Percentiles rank a stretch among this genome's conserved stretches.
Evolutionary conservation across 1,284 basidiomycete genomes (phyloP).

Genomic region (Tylopilus sp.): DNA sequence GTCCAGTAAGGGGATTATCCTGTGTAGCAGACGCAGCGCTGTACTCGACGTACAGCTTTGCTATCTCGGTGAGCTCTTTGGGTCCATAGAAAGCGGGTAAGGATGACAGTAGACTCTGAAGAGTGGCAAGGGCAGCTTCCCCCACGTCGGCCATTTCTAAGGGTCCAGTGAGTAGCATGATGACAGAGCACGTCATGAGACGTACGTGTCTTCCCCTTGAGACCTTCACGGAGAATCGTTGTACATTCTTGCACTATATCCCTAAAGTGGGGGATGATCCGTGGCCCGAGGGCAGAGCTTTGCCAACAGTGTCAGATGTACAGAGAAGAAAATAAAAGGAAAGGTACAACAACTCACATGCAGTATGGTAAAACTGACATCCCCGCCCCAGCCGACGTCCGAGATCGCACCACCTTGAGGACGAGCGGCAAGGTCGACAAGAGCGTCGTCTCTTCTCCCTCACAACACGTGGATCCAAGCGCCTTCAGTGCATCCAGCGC

Average conservation of each 20-base stretch:
- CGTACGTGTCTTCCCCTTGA: constrained; percentile 37
- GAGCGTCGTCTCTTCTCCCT: constrained; percentile 68
- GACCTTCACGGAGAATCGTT: constrained; percentile 45
- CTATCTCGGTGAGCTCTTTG: constrained; percentile 57
- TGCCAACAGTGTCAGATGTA: constrained; percentile 11
- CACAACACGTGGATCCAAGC: constrained; percentile 55
- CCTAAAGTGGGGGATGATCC: constrained; percentile 81
- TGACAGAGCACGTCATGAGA: neutral
- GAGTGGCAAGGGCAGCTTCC: constrained; percentile 46
- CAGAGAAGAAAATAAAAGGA: neutral
- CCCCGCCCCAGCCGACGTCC: constrained; percentile 41
- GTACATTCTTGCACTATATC: constrained; percentile 65
- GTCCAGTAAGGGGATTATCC: constrained; percentile 34
- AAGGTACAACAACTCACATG: constrained; percentile 43
- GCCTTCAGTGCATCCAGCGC: constrained; percentile 61
- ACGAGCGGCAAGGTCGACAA: constrained; percentile 58
- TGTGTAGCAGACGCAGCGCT: constrained; percentile 29
- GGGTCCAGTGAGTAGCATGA: neutral
- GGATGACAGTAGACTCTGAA: constrained; percentile 55
- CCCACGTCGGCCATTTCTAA: constrained; percentile 26
- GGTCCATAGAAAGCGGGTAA: constrained; percentile 73
- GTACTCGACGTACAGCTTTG: constrained; percentile 55
- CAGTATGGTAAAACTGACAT: constrained; percentile 59
- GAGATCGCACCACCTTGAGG: constrained; percentile 47
- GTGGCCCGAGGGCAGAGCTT: constrained; percentile 78